These are phyloP conservation scores for Epichloe glyceriae DNA, from an alignment of 2,329 filamentous ascomycete species.

Conservation along the genomic window DNA sequence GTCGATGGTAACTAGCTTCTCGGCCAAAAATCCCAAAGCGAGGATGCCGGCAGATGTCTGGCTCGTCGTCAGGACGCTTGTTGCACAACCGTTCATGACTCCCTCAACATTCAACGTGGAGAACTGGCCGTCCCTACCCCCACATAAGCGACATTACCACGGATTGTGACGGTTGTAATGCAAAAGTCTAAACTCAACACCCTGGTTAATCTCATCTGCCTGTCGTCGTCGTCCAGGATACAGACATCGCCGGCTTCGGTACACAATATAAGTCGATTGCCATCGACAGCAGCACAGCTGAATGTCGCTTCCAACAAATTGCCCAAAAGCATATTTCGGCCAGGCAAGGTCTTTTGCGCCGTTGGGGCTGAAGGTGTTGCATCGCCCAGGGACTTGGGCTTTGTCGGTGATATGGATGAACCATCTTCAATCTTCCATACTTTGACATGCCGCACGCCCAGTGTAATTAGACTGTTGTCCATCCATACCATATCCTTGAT, in stretches of 20 bases:
- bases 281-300: conserved; percentile 62
- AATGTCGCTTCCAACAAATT: conserved; percentile 74
- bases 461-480: conserved; percentile 68
- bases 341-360: conserved; percentile 53
- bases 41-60: conserved; percentile 36
- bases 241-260: conserved; percentile 86
- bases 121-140: conserved; percentile 54
- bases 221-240: conserved; percentile 64
- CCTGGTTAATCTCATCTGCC: conserved; percentile 56
- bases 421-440: conserved; percentile 75
- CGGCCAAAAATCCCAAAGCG: conserved; percentile 54
- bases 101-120: conserved; percentile 38
- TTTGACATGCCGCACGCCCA: conserved; percentile 85
- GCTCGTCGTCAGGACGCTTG: conserved; percentile 26
- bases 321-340: conserved; percentile 79
- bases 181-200: conserved; percentile 54
- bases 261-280: conserved; percentile 66
- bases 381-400: conserved; percentile 42
- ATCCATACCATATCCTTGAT: conserved; percentile 86
- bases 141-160: conserved; percentile 48
- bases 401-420: conserved; percentile 46
- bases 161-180: conserved; percentile 53
- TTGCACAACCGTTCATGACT: conserved; percentile 28
- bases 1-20: conserved; percentile 64
- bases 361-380: conserved; percentile 17